Percentiles rank a stretch among this genome's conserved stretches.
phyloP scores from a whole-genome alignment of 208 protist genomes.

The Acanthamoeba sp. region DNA sequence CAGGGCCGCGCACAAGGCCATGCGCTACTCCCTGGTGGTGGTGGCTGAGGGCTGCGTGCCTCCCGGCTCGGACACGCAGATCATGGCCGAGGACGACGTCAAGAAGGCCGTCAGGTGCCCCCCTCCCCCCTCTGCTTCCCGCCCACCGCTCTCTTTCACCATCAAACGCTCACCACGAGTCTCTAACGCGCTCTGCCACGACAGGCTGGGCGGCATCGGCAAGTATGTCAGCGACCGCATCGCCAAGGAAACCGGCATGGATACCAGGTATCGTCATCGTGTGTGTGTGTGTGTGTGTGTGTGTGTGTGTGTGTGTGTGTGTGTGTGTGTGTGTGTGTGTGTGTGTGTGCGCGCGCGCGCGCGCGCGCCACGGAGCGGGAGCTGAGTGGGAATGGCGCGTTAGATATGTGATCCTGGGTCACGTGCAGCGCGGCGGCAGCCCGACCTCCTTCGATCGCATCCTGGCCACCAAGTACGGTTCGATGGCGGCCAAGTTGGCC shows the following conservation, averaged over 20 bases:
- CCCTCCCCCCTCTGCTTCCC: not conserved
- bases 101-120: not conserved
- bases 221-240: constrained; percentile 55
- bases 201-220: constrained; percentile 56
- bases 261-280: not conserved
- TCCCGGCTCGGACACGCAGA: constrained; percentile 23
- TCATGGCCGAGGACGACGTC: not conserved
- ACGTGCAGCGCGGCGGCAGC: constrained; percentile 88
- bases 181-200: not conserved
- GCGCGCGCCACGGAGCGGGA: too few species aligned
- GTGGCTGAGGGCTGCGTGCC: constrained; percentile 41
- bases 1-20: not conserved
- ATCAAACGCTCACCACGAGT: too few species aligned
- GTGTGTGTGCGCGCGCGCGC: too few species aligned
- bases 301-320: too few species aligned
- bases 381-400: constrained; percentile 76
- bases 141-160: not conserved
- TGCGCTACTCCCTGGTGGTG: constrained; percentile 45
- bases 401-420: constrained; percentile 83
- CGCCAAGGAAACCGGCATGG: constrained; percentile 31
- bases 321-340: too few species aligned
- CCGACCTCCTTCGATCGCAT: constrained; percentile 87
- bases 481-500: constrained; percentile 37
- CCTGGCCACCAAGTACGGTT: constrained; percentile 71
- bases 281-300: too few species aligned